Conservation (phyloP, 139 green algal genomes). For the Raphidocelis subcapitata region DNA sequence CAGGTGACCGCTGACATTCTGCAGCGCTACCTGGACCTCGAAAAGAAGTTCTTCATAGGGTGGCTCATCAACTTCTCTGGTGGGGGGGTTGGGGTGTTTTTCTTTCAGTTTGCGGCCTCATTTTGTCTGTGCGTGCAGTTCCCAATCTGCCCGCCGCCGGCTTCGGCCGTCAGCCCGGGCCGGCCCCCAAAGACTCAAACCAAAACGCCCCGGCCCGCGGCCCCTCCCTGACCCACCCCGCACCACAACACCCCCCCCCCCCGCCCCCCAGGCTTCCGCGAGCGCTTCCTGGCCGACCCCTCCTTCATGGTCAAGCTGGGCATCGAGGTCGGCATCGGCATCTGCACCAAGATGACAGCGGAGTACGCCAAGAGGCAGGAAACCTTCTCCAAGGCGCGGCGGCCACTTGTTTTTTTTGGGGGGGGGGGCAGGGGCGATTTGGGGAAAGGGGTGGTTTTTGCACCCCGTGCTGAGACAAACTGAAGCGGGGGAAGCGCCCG, state of each 20-base stretch:
- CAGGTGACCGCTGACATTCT: slow-evolving; percentile 63
- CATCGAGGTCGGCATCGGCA: slow-evolving; percentile 91
- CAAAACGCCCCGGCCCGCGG: too few species aligned
- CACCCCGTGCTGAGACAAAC: too few species aligned
- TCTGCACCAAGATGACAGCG: slow-evolving; percentile 89
- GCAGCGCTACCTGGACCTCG: slow-evolving; percentile 73
- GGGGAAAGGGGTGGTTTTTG: too few species aligned
- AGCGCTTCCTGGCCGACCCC: slow-evolving; percentile 91
- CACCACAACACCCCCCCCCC: too few species aligned
- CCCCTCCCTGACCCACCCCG: not conserved
- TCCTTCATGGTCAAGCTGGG: slow-evolving; percentile 90
- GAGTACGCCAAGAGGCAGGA: slow-evolving; percentile 77
- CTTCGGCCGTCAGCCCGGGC: not conserved
- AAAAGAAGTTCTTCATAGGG: slow-evolving; percentile 59
- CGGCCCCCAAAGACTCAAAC: too few species aligned
- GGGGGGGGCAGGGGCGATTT: too few species aligned
- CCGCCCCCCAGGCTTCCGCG: slow-evolving; percentile 75
- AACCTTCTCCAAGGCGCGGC: slow-evolving; percentile 35
- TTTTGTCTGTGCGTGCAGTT: not conserved
- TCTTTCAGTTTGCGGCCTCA: too few species aligned
- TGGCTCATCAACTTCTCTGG: slow-evolving; percentile 56
- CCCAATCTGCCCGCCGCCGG: not conserved
- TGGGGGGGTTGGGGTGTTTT: not conserved
- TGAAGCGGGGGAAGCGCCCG: too few species aligned
- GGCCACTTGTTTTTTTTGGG: too few species aligned